These are phyloP conservation scores for Chalciporus piperatoides DNA, from an alignment of 1,284 basidiomycete species.

Conservation along the genomic window DNA sequence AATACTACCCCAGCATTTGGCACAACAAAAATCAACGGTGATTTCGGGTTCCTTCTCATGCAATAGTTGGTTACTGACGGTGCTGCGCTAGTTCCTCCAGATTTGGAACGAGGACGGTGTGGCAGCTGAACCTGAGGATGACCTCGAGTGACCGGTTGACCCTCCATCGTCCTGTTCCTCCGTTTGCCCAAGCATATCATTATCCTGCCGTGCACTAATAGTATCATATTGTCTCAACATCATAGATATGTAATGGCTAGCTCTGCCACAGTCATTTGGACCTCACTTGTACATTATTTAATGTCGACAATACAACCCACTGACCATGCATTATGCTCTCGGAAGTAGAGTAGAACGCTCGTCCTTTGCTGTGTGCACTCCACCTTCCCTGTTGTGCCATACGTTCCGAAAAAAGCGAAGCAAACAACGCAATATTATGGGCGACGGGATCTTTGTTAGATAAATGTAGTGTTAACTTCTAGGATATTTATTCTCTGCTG, in stretches of 20 bases:
- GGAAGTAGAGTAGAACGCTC: too few species aligned
- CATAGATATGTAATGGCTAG: slow-evolving; percentile 14
- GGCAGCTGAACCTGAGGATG: slow-evolving; percentile 63
- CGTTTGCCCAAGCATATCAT: slow-evolving; percentile 22
- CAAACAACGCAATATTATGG: too few species aligned
- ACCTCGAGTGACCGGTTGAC: slow-evolving; percentile 30
- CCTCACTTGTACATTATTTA: neutral
- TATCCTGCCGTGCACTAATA: slow-evolving; percentile 27
- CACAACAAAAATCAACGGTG: slow-evolving; percentile 57
- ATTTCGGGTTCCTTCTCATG: slow-evolving; percentile 20
- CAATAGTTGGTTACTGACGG: slow-evolving; percentile 1
- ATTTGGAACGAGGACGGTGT: slow-evolving; percentile 81
- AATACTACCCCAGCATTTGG: slow-evolving; percentile 54
- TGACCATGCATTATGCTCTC: neutral
- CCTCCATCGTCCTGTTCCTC: neutral
- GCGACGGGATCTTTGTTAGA: neutral
- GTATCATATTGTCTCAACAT: slow-evolving; percentile 24
- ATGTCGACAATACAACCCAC: neutral
- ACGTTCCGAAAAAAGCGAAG: too few species aligned
- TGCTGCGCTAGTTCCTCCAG: slow-evolving; percentile 56
- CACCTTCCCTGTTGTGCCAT: too few species aligned
- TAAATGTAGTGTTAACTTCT: neutral
- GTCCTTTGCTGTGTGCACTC: too few species aligned
- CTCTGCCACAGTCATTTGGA: neutral
- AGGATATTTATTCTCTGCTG: neutral